phyloP scores from a whole-genome alignment of 164 flowering plant species.

The Liriodendron chinense region DNA sequence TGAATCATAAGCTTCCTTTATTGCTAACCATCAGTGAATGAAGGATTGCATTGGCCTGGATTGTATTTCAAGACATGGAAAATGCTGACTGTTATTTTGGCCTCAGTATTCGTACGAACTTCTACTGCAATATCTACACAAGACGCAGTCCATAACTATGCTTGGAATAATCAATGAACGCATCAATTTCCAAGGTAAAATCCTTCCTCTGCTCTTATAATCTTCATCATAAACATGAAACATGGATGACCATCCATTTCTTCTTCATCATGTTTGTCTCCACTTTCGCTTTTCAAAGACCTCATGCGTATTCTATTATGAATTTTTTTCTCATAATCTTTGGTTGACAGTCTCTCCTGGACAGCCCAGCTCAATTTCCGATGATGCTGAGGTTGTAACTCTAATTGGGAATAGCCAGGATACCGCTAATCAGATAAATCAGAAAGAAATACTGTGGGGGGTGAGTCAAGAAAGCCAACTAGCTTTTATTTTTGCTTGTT shows the following conservation, averaged over 20 bases:
- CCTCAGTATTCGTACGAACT: slow-evolving; percentile 85
- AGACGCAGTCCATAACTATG: slow-evolving; percentile 66
- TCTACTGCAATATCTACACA: slow-evolving; percentile 85
- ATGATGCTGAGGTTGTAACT: slow-evolving; percentile 74
- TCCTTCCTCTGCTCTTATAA: background rate
- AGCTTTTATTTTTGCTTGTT: background rate
- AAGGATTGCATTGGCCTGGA: background rate
- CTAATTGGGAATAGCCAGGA: slow-evolving; percentile 75
- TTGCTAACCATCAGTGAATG: background rate
- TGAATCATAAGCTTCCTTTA: background rate
- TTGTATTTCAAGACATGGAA: background rate
- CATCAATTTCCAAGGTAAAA: slow-evolving; percentile 78
- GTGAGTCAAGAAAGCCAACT: slow-evolving; percentile 37
- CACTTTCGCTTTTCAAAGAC: slow-evolving; percentile 1
- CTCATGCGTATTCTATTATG: background rate
- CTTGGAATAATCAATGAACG: slow-evolving; percentile 95
- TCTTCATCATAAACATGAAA: slow-evolving; percentile 1
- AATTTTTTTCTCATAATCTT: slow-evolving; percentile 7
- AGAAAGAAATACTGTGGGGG: slow-evolving; percentile 98
- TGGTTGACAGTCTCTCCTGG: slow-evolving; percentile 78
- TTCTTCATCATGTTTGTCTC: too few species aligned
- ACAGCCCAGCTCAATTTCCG: slow-evolving; percentile 80
- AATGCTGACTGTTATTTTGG: slow-evolving; percentile 6
- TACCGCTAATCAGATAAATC: slow-evolving; percentile 70
- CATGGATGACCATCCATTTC: background rate